These are phyloP conservation scores for Xanthoparmelia taractica DNA, from an alignment of 495 filamentous ascomycete species.

Conservation along the genomic window DNA sequence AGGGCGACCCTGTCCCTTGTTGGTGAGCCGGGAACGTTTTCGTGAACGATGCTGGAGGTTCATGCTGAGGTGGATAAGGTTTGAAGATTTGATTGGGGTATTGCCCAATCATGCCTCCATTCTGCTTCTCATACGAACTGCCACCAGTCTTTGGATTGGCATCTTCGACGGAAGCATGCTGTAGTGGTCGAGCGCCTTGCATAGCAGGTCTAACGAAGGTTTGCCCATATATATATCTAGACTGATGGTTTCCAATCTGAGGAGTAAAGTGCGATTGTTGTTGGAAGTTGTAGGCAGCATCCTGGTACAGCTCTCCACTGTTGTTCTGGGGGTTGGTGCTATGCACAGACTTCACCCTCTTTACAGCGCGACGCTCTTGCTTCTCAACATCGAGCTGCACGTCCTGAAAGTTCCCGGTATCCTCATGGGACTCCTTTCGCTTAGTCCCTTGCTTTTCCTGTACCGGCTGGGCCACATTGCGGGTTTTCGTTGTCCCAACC, in stretches of 20 bases:
- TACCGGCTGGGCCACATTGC: not conserved
- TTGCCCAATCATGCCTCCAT: not conserved
- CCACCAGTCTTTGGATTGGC: not conserved
- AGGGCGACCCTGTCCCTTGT: not conserved
- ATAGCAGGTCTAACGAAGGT: not conserved
- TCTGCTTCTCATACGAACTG: not conserved
- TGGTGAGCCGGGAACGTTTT: not conserved
- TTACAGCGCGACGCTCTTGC: not conserved
- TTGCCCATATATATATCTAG: not conserved
- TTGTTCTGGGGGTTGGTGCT: not conserved
- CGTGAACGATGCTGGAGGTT: not conserved
- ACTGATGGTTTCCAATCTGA: not conserved
- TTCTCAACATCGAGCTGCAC: not conserved
- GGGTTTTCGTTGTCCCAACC: not conserved
- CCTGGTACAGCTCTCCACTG: not conserved
- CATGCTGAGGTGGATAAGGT: not conserved
- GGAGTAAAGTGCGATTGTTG: not conserved
- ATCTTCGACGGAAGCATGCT: not conserved
- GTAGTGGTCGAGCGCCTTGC: not conserved
- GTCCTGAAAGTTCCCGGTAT: not conserved
- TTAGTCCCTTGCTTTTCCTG: not conserved
- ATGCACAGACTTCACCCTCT: not conserved
- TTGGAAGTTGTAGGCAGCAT: not conserved
- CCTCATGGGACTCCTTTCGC: not conserved
- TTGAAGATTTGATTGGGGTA: not conserved